Conservation (phyloP, 2,329 filamentous ascomycete species). For the Colletotrichum viniferum region DNA sequence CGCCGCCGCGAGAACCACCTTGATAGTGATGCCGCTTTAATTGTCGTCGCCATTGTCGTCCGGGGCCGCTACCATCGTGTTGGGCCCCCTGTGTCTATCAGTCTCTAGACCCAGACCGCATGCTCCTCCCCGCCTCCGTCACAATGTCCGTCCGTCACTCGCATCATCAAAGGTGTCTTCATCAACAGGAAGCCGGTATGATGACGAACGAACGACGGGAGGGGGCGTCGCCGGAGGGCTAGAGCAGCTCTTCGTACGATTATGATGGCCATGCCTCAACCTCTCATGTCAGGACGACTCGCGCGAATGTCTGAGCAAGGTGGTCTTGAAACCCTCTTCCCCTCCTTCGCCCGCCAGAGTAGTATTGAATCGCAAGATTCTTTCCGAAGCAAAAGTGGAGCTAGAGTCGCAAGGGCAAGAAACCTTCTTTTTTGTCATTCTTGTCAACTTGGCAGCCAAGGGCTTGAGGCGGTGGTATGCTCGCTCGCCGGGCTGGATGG, state of each 20-base stretch:
- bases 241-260: constrained; percentile 9
- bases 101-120: not conserved
- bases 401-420: constrained; percentile 11
- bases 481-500: not conserved
- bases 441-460: not conserved
- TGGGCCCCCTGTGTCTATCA: constrained; percentile 7
- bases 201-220: constrained; percentile 1
- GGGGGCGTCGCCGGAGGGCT: not conserved
- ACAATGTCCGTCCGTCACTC: not conserved
- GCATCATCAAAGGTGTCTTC: not conserved
- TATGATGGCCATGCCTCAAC: not conserved
- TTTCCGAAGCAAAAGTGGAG: constrained; percentile 16
- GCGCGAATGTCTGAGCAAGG: constrained; percentile 15
- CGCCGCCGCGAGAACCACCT: not conserved
- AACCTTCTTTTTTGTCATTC: not conserved
- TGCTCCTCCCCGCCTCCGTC: not conserved
- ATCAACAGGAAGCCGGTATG: not conserved
- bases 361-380: constrained; percentile 19
- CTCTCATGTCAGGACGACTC: constrained; percentile 4
- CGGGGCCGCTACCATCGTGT: not conserved
- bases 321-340: constrained; percentile 7
- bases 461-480: not conserved
- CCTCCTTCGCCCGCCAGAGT: constrained; percentile 8
- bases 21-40: not conserved
- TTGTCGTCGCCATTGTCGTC: not conserved